Conservation (phyloP, 345 rosid species). For the Hibiscus trionum region DNA sequence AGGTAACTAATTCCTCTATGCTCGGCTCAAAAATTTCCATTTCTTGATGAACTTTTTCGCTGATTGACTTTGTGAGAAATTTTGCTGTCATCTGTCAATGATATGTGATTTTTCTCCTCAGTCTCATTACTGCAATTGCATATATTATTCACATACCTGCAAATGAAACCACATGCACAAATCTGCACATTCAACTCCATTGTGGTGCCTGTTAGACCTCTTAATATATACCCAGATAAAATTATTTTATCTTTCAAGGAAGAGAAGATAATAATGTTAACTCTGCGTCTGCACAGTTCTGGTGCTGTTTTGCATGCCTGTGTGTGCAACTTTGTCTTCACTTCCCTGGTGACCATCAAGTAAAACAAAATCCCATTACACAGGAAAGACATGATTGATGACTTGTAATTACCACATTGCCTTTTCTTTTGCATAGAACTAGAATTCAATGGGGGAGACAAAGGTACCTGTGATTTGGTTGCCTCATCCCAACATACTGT, state of each 20-base stretch:
- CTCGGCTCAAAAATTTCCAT: not conserved
- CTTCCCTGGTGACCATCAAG: constrained; percentile 5
- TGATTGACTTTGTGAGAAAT: not conserved
- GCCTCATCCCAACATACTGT: not conserved
- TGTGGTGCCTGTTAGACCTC: not conserved
- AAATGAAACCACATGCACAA: not conserved
- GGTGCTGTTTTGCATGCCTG: constrained; percentile 9
- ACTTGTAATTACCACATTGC: not conserved
- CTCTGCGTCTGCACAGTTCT: not conserved
- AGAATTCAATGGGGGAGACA: not conserved
- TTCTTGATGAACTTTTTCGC: not conserved
- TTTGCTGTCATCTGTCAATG: not conserved
- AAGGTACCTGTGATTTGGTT: not conserved
- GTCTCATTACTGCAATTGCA: not conserved
- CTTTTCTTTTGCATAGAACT: not conserved
- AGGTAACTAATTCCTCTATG: constrained; percentile 5
- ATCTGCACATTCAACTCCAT: not conserved
- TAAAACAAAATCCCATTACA: constrained; percentile 12
- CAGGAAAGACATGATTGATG: constrained; percentile 4
- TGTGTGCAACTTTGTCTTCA: constrained; percentile 9
- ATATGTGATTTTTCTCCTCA: not conserved
- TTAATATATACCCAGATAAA: not conserved
- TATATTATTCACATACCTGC: not conserved
- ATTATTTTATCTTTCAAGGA: not conserved
- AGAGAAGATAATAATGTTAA: not conserved